A percentile compares a stretch with the other conserved stretches of the same genome.
Evolutionary conservation across 1,284 basidiomycete genomes (phyloP).

Genomic region (Ceratobasidium sp.): DNA sequence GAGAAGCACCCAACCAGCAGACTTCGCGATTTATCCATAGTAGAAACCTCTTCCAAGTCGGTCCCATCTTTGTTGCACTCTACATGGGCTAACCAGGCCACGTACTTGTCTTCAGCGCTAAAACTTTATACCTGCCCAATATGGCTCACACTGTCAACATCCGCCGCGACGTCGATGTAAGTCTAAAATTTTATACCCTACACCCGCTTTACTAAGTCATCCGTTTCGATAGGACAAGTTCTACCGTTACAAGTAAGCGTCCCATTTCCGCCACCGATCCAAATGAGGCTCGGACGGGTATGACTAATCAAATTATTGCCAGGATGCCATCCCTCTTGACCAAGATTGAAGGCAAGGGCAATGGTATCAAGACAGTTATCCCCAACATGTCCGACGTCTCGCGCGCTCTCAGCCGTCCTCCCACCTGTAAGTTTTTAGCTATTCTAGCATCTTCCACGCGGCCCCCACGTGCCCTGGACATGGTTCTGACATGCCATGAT

Average conservation of each 20-base stretch:
- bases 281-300: not conserved
- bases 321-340: slow-evolving; percentile 95
- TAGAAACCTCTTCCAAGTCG: slow-evolving; percentile 26
- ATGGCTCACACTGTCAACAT: slow-evolving; percentile 96
- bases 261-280: slow-evolving; percentile 30
- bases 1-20: slow-evolving; percentile 33
- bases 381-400: slow-evolving; percentile 99
- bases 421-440: slow-evolving; percentile 61
- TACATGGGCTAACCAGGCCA: not conserved
- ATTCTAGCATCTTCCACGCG: slow-evolving; percentile 6
- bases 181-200: slow-evolving; percentile 42
- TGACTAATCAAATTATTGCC: slow-evolving; percentile 40
- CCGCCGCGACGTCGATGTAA: slow-evolving; percentile 92
- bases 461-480: slow-evolving; percentile 9
- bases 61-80: not conserved
- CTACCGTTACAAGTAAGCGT: slow-evolving; percentile 78
- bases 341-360: slow-evolving; percentile 99
- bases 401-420: slow-evolving; percentile 91
- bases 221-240: slow-evolving; percentile 66
- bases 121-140: slow-evolving; percentile 56
- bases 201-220: slow-evolving; percentile 6
- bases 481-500: not conserved
- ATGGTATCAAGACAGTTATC: slow-evolving; percentile 98
- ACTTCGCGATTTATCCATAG: slow-evolving; percentile 35
- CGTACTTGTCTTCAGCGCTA: not conserved